Conservation (phyloP, 2,329 filamentous ascomycete genomes). For the Clonostachys solani region DNA sequence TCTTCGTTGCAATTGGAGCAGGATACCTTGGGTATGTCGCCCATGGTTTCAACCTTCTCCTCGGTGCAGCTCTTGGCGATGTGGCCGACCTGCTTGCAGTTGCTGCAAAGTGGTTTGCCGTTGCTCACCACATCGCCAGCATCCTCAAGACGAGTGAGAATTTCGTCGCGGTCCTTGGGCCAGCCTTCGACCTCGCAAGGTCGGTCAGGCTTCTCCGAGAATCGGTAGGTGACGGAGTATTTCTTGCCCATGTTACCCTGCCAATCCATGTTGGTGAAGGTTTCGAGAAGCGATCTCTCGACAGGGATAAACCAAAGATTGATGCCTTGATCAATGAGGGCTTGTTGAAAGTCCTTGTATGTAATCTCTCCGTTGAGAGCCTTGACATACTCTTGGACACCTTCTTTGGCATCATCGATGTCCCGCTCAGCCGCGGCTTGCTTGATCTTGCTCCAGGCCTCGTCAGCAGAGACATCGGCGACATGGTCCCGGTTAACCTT, state of each 20-base stretch:
- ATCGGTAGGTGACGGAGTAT: slow-evolving; percentile 60
- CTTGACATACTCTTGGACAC: slow-evolving; percentile 58
- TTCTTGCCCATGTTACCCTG: slow-evolving; percentile 64
- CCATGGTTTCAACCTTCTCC: slow-evolving; percentile 43
- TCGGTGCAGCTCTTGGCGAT: slow-evolving; percentile 53
- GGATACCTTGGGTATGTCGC: slow-evolving; percentile 39
- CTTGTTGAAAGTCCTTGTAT: slow-evolving; percentile 56
- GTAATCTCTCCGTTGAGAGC: slow-evolving; percentile 47
- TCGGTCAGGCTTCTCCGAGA: slow-evolving; percentile 50
- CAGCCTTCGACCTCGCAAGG: slow-evolving; percentile 56
- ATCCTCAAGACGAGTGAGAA: slow-evolving; percentile 58
- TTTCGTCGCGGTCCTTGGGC: slow-evolving; percentile 55
- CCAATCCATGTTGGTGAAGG: slow-evolving; percentile 68
- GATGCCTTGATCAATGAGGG: slow-evolving; percentile 50
- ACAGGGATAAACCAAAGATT: slow-evolving; percentile 58
- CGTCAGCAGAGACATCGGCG: slow-evolving; percentile 43
- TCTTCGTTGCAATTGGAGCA: slow-evolving; percentile 62
- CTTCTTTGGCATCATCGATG: slow-evolving; percentile 58
- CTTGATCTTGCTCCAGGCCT: slow-evolving; percentile 53
- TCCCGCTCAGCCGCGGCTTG: slow-evolving; percentile 49
- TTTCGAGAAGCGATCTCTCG: slow-evolving; percentile 49
- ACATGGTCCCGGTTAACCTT: slow-evolving; percentile 50
- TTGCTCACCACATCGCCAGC: slow-evolving; percentile 61
- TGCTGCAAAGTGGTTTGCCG: slow-evolving; percentile 55
- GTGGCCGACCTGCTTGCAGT: slow-evolving; percentile 64